These are phyloP conservation scores for Coffea humblotiana DNA, from an alignment of 305 asterid species.

Conservation along the genomic window DNA sequence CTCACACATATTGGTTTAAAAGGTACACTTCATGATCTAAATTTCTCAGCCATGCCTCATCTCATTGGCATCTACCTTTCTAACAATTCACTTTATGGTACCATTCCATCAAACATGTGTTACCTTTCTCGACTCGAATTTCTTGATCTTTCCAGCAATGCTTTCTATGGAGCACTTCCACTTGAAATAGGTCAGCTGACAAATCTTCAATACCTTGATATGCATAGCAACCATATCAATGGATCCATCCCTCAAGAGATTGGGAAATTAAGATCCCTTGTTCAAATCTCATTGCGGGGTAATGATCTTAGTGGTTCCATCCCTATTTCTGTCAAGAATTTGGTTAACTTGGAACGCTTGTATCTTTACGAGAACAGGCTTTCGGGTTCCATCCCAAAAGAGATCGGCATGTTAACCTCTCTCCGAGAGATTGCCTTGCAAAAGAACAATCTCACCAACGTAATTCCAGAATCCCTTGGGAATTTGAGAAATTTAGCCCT, in stretches of 20 bases:
- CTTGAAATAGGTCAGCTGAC: conserved; percentile 23
- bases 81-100: conserved; percentile 24
- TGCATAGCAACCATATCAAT: conserved; percentile 14
- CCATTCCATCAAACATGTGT: conserved; percentile 20
- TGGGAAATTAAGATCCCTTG: conserved; percentile 4
- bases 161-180: conserved; percentile 19
- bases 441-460: not conserved
- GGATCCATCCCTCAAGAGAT: conserved; percentile 18
- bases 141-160: conserved; percentile 27
- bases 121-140: conserved; percentile 18
- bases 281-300: not conserved
- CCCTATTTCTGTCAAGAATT: conserved; percentile 3
- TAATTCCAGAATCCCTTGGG: conserved; percentile 27
- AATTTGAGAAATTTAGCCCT: conserved; percentile 7
- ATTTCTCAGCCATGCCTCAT: conserved; percentile 26
- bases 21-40: conserved; percentile 30
- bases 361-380: not conserved
- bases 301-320: conserved; percentile 9
- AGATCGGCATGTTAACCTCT: conserved; percentile 16
- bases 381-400: conserved; percentile 15
- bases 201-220: conserved; percentile 8
- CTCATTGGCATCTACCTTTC: conserved; percentile 10
- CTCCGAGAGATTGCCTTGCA: conserved; percentile 22
- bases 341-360: not conserved
- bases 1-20: conserved; percentile 24